Conservation (phyloP, 1,284 basidiomycete genomes). For the Ceratobasidium sp. region DNA sequence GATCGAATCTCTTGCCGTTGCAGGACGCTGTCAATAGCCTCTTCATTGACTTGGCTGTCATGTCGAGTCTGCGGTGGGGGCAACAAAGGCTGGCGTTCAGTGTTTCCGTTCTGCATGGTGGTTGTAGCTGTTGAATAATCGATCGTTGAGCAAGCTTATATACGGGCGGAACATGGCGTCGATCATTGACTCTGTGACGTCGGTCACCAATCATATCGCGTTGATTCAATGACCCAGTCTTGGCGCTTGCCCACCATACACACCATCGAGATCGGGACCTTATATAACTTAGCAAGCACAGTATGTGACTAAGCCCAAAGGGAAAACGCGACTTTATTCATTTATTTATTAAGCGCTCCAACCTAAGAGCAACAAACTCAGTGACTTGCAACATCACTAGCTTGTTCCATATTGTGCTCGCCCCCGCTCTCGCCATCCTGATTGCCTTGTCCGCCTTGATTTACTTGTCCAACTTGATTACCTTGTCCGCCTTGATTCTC, state of each 20-base stretch:
- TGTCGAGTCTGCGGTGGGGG: slow-evolving; percentile 29
- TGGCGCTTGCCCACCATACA: neutral
- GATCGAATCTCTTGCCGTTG: slow-evolving; percentile 31
- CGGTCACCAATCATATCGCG: slow-evolving; percentile 6
- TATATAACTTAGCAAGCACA: too few relatives aligned
- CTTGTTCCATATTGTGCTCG: neutral
- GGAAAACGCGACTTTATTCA: neutral
- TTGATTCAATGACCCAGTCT: slow-evolving; percentile 1
- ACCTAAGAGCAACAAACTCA: neutral
- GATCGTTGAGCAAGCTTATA: neutral
- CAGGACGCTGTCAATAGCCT: slow-evolving; percentile 32
- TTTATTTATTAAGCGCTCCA: slow-evolving; percentile 1
- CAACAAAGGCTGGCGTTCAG: slow-evolving; percentile 27
- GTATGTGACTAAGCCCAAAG: neutral
- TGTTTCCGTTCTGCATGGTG: slow-evolving; percentile 41
- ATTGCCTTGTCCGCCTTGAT: neutral
- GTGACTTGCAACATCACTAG: neutral
- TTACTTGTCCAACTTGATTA: too few relatives aligned
- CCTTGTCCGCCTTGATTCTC: neutral
- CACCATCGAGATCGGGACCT: too few relatives aligned
- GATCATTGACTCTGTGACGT: slow-evolving; percentile 21
- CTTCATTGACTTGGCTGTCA: slow-evolving; percentile 3
- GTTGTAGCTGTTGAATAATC: neutral
- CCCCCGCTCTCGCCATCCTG: too few relatives aligned
- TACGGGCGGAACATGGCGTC: slow-evolving; percentile 14